Conservation (phyloP, 306 rosid genomes). For the Hippophae rhamnoides region DNA sequence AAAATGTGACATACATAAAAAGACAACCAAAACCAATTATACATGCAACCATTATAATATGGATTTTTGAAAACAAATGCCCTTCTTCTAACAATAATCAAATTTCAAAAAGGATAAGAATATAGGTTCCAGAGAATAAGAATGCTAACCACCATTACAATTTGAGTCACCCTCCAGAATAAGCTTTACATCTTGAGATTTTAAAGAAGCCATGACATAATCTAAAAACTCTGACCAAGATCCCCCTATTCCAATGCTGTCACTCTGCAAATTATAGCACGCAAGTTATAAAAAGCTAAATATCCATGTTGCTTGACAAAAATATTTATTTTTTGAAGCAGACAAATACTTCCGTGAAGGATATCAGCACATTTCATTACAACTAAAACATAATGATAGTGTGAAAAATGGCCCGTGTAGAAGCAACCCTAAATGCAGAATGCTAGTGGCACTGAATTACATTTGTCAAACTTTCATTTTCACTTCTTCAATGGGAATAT, state of each 20-base stretch:
- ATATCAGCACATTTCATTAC: neutral
- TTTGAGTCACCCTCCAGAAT: constrained; percentile 37
- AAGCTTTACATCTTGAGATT: constrained; percentile 64
- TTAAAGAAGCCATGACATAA: constrained; percentile 52
- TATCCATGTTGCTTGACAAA: neutral
- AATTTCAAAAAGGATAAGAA: constrained; percentile 4
- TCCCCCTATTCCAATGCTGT: constrained; percentile 76
- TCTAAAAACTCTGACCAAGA: constrained; percentile 66
- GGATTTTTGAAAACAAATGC: neutral
- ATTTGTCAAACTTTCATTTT: no score
- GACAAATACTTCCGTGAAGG: neutral
- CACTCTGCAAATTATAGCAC: constrained; percentile 49
- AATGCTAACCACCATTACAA: constrained; percentile 22
- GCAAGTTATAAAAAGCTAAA: neutral
- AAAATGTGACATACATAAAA: neutral
- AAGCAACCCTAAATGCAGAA: no score
- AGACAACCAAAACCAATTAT: neutral
- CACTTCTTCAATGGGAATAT: no score
- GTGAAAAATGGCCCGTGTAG: no score
- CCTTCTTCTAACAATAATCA: neutral
- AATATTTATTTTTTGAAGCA: neutral
- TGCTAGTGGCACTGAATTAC: no score
- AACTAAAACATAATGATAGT: no score
- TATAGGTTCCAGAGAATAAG: constrained; percentile 1
- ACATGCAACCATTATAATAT: neutral